phyloP scores from a whole-genome alignment of 2,329 filamentous ascomycete species.

The Claviceps quebecensis region DNA sequence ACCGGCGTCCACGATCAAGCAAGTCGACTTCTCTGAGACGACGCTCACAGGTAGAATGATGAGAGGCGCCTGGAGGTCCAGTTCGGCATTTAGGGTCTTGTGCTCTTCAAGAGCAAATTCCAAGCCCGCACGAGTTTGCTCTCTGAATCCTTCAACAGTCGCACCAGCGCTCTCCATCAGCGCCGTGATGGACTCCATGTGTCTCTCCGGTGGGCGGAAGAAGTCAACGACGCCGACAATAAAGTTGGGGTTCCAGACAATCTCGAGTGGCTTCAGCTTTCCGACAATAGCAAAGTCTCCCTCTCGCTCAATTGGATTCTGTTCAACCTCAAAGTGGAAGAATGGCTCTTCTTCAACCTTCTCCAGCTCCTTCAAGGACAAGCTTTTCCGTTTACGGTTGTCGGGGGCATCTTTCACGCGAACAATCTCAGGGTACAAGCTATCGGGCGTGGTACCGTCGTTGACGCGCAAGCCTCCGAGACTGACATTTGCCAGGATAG shows the following conservation, averaged over 20 bases:
- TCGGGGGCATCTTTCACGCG: slow-evolving; percentile 77
- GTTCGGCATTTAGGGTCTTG: slow-evolving; percentile 91
- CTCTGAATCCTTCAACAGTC: slow-evolving; percentile 84
- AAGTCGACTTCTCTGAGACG: slow-evolving; percentile 64
- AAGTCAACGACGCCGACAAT: slow-evolving; percentile 84
- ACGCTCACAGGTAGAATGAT: slow-evolving; percentile 96
- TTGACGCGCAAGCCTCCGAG: slow-evolving; percentile 89
- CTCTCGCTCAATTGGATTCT: slow-evolving; percentile 84
- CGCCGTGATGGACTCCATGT: slow-evolving; percentile 96
- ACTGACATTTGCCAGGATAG: slow-evolving; percentile 73
- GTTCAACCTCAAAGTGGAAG: slow-evolving; percentile 84
- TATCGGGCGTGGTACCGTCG: slow-evolving; percentile 86
- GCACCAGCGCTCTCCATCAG: slow-evolving; percentile 92
- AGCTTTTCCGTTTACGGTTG: slow-evolving; percentile 27
- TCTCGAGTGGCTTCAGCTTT: slow-evolving; percentile 88
- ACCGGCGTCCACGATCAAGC: slow-evolving; percentile 88
- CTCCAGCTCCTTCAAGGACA: slow-evolving; percentile 42
- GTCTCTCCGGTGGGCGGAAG: slow-evolving; percentile 88
- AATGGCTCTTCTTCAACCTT: slow-evolving; percentile 53
- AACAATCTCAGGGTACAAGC: slow-evolving; percentile 87
- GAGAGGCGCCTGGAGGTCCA: slow-evolving; percentile 88
- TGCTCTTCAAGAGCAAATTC: slow-evolving; percentile 96
- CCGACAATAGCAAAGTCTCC: slow-evolving; percentile 83
- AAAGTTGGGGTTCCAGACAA: slow-evolving; percentile 94
- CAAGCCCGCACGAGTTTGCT: slow-evolving; percentile 88